Evolutionary conservation across 2,329 filamentous ascomycete genomes (phyloP), one percentile per base, ranked within the genome.

Genomic region (Drechslera avenae): DNA sequence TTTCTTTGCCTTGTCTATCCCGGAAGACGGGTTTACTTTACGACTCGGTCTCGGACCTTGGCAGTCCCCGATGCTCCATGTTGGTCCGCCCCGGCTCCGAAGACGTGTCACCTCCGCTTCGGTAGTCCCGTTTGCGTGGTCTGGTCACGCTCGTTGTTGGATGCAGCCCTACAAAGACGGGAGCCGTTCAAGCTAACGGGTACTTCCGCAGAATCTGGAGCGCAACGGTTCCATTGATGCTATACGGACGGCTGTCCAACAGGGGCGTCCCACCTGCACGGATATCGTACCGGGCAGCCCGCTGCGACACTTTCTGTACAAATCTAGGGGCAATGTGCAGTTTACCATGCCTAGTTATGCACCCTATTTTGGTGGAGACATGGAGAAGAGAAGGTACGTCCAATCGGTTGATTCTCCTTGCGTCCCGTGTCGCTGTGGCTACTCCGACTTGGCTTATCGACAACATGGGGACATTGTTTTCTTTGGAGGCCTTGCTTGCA

Each of bases 301-400:
- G 26, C 78, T 97, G 44, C 87, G 88, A 61, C 94, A 99, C 77
- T 99, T 97, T 68, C 76, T 99, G 14, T 99, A 96, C 81, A 99
- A 97, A 75, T 96, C 90, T 13, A 85, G 90, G 52, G 86, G 88
- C 16, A 96, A 99, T 64, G 94, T 99, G 21, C 95, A 99, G 72
- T 99, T 97, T 73, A 88, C 86, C 61, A 96, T 96, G 90, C 89
- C 92, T 1, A 86, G 89, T 0, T 88, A 91, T 54, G 80, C 85
- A 8, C 87, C 90, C 0, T 78, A 86, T 49, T 94, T 94, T 66
- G 73, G 72, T 18, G 78, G 68, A 2, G 70, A 83, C 3, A 76
- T 90, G 39, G 80, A 85, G 34, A 81, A 84, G 42, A 81, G 91
- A 69, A 84, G 86, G 75, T 85, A 73, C 53, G 73, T 63, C 46